These are phyloP conservation scores for Apiotrichum siamense DNA, from an alignment of 1,284 basidiomycete species.

Conservation along the genomic window DNA sequence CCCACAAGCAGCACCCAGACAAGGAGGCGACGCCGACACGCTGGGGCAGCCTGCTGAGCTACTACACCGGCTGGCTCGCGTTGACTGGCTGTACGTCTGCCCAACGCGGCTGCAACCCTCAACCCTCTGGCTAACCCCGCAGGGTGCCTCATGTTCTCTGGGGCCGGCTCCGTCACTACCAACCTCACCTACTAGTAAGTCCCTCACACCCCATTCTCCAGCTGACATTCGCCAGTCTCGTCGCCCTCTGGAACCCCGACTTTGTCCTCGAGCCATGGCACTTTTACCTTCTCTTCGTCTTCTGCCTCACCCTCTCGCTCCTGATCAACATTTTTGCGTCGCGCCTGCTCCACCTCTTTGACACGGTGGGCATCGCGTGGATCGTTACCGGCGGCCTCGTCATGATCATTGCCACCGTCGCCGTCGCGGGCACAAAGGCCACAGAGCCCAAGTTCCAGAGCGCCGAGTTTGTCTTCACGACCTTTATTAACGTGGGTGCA, in stretches of 20 bases:
- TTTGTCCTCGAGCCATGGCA: constrained; percentile 2
- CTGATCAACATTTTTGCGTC: constrained; percentile 1
- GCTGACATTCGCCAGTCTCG: neutral
- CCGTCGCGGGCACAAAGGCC: neutral
- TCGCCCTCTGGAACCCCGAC: constrained; percentile 2
- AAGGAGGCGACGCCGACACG: neutral
- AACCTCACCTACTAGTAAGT: constrained; percentile 4
- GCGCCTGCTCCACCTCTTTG: constrained; percentile 1
- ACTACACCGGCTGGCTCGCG: neutral
- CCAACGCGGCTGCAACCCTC: no score
- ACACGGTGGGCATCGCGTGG: neutral
- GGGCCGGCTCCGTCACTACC: neutral
- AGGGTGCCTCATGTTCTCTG: constrained; percentile 6
- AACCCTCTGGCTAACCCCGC: neutral
- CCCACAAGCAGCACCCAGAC: neutral
- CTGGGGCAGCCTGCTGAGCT: neutral
- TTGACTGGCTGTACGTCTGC: neutral
- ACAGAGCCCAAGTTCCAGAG: constrained; percentile 2
- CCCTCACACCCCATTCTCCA: no score
- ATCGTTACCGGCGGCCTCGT: neutral
- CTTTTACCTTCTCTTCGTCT: constrained; percentile 2
- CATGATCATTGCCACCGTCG: constrained; percentile 1
- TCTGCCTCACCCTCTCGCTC: constrained; percentile 5
- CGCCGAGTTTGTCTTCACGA: constrained; percentile 2
- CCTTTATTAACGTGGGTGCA: constrained; percentile 1